A percentile compares a stretch with the other conserved stretches of the same genome.
Conservation (phyloP, 768 basidiomycete genomes). For the Polyporus arcularius region DNA sequence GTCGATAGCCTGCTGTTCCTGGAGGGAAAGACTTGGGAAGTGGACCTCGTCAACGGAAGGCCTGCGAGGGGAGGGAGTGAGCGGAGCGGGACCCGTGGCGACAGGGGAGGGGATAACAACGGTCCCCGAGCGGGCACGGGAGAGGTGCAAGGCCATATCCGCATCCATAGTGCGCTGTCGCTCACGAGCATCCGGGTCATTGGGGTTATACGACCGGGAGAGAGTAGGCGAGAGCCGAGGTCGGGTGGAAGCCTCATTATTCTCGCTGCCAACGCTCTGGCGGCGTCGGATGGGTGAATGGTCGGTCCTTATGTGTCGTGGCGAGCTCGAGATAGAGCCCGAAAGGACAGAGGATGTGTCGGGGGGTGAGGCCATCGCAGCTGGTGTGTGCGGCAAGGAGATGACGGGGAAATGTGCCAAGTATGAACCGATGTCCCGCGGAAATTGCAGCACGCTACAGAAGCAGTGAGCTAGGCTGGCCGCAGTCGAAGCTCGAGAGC, state of each 20-base stretch:
- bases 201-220: conserved; percentile 60
- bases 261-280: conserved; percentile 24
- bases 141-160: conserved; percentile 85
- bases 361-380: conserved; percentile 28
- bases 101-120: conserved; percentile 36
- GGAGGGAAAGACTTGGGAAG: conserved; percentile 46
- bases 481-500: background rate
- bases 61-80: conserved; percentile 34
- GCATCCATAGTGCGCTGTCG: conserved; percentile 93
- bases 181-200: conserved; percentile 77
- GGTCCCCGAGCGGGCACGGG: conserved; percentile 69
- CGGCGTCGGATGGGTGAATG: conserved; percentile 31
- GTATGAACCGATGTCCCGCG: no score
- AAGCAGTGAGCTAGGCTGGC: no score
- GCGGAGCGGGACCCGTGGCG: conserved; percentile 33
- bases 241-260: conserved; percentile 38
- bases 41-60: conserved; percentile 27
- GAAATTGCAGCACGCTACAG: no score
- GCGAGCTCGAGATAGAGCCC: conserved; percentile 26
- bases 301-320: conserved; percentile 23
- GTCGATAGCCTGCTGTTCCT: conserved; percentile 51
- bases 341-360: conserved; percentile 28
- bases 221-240: conserved; percentile 65
- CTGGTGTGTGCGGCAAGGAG: background rate
- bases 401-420: background rate